These are phyloP conservation scores for Nepenthes alata DNA, from an alignment of 179 eudicot species.

Conservation along the genomic window DNA sequence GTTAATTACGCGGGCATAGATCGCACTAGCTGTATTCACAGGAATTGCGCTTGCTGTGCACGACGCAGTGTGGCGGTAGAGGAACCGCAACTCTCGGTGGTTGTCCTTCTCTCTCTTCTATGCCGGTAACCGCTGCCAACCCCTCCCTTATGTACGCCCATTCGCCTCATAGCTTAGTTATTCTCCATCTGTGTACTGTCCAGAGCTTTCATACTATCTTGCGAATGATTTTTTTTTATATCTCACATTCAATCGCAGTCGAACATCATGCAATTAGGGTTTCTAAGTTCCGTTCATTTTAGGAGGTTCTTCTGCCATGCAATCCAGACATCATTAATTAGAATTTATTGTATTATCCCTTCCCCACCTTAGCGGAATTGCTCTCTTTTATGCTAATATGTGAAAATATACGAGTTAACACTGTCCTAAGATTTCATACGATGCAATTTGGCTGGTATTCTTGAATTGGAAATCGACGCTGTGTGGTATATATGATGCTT, in stretches of 20 bases:
- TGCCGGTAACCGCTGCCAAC: constrained; percentile 11
- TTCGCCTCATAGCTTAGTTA: background rate
- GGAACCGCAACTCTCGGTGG: no score
- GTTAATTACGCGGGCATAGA: no score
- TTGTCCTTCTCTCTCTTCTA: background rate
- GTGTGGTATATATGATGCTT: background rate
- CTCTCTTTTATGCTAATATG: no score
- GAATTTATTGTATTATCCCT: background rate
- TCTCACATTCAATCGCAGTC: background rate
- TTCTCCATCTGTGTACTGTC: background rate
- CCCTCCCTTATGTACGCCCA: constrained; percentile 5
- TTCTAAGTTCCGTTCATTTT: constrained; percentile 14
- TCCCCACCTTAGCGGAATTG: background rate
- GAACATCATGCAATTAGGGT: constrained; percentile 24
- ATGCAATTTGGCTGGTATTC: background rate
- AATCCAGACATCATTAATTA: background rate
- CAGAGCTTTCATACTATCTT: background rate
- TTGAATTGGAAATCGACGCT: background rate
- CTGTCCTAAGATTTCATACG: no score
- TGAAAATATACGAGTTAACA: no score
- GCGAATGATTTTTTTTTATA: background rate
- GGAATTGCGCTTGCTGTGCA: background rate
- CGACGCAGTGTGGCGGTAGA: background rate
- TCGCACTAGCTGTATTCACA: no score
- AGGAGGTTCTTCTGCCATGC: constrained; percentile 7